Conservation (phyloP, 148 eudicot genomes). For the Amaranthus palmeri region DNA sequence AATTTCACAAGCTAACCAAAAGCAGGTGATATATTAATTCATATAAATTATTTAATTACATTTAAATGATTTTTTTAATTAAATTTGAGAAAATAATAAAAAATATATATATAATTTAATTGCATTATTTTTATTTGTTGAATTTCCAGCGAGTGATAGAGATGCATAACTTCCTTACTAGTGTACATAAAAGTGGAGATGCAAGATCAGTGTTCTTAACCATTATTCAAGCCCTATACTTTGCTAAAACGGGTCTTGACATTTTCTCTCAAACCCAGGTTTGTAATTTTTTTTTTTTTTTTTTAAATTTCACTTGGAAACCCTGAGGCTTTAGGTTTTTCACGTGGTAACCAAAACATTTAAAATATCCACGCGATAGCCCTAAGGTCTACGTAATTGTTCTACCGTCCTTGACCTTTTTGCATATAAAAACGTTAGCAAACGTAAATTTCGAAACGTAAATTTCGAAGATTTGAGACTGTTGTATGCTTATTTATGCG, state of each 20-base stretch:
- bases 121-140: neutral
- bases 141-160: conserved; percentile 30
- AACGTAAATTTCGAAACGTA: no score
- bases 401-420: no score
- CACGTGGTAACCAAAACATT: no score
- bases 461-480: no score
- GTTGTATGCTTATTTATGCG: no score
- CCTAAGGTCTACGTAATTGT: no score
- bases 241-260: conserved; percentile 33
- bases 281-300: neutral
- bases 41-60: neutral
- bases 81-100: neutral
- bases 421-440: no score
- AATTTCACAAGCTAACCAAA: conserved; percentile 18
- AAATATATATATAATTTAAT: neutral
- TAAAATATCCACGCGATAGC: no score
- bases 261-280: conserved; percentile 38
- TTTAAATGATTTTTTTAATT: neutral
- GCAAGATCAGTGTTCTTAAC: conserved; percentile 36
- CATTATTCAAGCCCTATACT: conserved; percentile 27
- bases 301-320: neutral
- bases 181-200: conserved; percentile 32
- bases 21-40: conserved; percentile 27
- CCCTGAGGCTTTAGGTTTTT: no score
- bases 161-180: conserved; percentile 34